phyloP scores from a whole-genome alignment of 2,329 filamentous ascomycete genomes.

The Fusarium floridanum region DNA sequence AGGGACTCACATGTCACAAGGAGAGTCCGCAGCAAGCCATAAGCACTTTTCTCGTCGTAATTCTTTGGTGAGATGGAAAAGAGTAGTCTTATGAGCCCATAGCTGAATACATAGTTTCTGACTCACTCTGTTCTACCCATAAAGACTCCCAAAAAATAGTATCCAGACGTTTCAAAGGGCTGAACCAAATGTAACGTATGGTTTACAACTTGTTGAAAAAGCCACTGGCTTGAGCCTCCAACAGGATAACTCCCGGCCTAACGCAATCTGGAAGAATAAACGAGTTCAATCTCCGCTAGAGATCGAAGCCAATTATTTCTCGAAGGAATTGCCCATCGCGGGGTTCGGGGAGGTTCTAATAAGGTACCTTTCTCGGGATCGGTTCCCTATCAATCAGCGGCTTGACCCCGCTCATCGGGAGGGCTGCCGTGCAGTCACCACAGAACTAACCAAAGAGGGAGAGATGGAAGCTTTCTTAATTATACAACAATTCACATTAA shows the following conservation, averaged over 20 bases:
- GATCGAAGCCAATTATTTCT: not conserved
- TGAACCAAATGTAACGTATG: not conserved
- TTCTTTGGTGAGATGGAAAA: conserved; percentile 1
- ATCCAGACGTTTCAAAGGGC: not conserved
- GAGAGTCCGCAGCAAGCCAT: not conserved
- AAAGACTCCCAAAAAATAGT: not conserved
- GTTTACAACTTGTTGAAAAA: not conserved
- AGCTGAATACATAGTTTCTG: not conserved
- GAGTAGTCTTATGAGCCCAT: not conserved
- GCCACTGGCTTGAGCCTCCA: not conserved
- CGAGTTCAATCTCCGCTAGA: conserved; percentile 11
- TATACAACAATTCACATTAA: not conserved
- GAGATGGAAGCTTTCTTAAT: conserved; percentile 10
- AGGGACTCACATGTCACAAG: not conserved
- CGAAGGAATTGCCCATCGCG: not conserved
- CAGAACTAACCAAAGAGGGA: not conserved
- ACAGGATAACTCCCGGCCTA: not conserved
- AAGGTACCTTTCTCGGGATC: not conserved
- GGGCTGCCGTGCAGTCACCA: not conserved
- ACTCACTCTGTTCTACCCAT: not conserved
- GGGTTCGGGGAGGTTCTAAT: not conserved
- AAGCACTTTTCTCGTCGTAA: not conserved
- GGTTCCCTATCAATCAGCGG: not conserved
- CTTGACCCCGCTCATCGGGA: conserved; percentile 5
- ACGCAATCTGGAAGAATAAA: conserved; percentile 33